Evolutionary conservation across 495 filamentous ascomycete species (phyloP).

Genomic region (Xylaria venustula): DNA sequence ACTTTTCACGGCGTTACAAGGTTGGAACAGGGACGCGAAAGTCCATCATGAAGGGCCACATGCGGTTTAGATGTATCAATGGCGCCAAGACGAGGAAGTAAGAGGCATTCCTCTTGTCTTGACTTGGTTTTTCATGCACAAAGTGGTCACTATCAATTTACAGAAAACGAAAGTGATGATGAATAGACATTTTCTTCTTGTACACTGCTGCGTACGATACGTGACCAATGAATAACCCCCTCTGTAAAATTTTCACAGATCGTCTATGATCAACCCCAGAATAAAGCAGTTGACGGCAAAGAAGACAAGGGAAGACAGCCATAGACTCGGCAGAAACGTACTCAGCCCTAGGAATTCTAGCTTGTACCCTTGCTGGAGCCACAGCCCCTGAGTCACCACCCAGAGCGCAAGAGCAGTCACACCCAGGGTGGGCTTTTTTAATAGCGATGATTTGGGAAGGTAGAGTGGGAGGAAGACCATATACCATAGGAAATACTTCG

Average conservation of each 20-base stretch:
- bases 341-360: conserved; percentile 88
- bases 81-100: conserved; percentile 1
- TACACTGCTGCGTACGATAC: neutral
- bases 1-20: conserved; percentile 16
- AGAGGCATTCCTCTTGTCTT: neutral
- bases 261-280: conserved; percentile 71
- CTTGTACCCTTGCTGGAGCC: conserved; percentile 85
- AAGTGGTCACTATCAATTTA: neutral
- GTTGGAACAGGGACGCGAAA: neutral
- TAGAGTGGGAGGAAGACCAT: conserved; percentile 90
- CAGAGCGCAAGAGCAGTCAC: conserved; percentile 64
- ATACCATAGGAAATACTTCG: conserved; percentile 96
- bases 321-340: conserved; percentile 82
- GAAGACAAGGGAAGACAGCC: conserved; percentile 70
- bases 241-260: conserved; percentile 47
- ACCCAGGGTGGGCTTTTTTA: conserved; percentile 58
- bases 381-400: conserved; percentile 69
- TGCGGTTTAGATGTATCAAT: neutral
- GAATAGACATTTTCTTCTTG: conserved; percentile 11
- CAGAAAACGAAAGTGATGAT: conserved; percentile 8
- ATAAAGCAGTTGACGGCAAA: conserved; percentile 88
- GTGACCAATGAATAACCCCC: neutral
- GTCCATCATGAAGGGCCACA: neutral
- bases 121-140: conserved; percentile 5
- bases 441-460: conserved; percentile 73